Evolutionary conservation across 768 basidiomycete species (phyloP), one percentile per base, ranked within the genome.

Genomic region (Tremella fuciformis): DNA sequence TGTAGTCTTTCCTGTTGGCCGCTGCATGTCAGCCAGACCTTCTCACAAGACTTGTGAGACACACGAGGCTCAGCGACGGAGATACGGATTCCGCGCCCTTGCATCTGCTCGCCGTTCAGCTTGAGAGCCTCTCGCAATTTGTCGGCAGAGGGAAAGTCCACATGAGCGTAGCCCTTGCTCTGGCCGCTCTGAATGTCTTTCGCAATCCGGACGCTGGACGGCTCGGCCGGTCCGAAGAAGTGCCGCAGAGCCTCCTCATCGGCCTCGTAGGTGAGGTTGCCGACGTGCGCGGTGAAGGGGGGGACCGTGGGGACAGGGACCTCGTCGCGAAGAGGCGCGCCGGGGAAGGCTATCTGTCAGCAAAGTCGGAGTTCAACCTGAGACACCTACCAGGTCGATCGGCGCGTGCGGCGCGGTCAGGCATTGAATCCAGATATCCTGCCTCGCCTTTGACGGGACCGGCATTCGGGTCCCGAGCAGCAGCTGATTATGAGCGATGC

Each of bases 121-220:
- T 81, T 78, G 38, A 99, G 78, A 3, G 88, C 96, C 58, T 86
- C 85, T 78, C 93, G 93, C 51, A 98, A 79, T 48, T 84, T 86
- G 18, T 93, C 90, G 57, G 91, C 71, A 53, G 86, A 87, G n/a
- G 82, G 83, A 71, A 98, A 98, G 75, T 99, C 96, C 58, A 97
- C 85, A 76, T 99, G 98, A 34, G 94, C 96, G 78, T 97, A 98
- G 0, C 96, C 96, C 77, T 97, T 97, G 18, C 93, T 90, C 75
- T 91, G 91, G 50, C 93, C 92, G 53, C 93, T 92, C 1, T 54
- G 50, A 4, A 22, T 22, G 67, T 93, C 93, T 73, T 83, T 87
- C 77, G 98, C 94, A 60, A 98, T 88, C 80, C 97, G 93, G 63
- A 91, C 83, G 18, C 86, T 86, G 74, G 88, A 88, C 62, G 86